phyloP scores from a whole-genome alignment of 345 rosid species.

The Euphorbia lathyris region DNA sequence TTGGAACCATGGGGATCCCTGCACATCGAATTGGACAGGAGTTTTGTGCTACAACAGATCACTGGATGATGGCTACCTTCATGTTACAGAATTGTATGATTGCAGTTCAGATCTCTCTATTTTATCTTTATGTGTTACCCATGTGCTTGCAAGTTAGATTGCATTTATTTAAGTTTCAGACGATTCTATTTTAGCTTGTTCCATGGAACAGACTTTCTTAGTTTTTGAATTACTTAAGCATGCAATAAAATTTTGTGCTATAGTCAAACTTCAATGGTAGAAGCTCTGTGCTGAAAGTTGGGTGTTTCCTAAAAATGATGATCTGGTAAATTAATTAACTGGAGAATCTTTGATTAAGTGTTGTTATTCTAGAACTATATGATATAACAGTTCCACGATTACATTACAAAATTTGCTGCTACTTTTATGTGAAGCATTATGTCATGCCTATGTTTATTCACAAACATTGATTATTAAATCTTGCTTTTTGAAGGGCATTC shows the following conservation, averaged over 20 bases:
- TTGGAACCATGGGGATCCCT: slow-evolving; percentile 85
- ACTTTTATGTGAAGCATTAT: too few relatives aligned
- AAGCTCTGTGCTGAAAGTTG: neutral
- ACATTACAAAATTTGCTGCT: too few relatives aligned
- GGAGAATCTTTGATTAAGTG: neutral
- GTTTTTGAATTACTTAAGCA: neutral
- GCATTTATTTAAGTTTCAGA: neutral
- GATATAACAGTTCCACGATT: too few relatives aligned
- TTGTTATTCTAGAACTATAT: too few relatives aligned
- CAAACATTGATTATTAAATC: neutral
- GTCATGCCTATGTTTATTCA: neutral
- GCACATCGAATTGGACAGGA: slow-evolving; percentile 88
- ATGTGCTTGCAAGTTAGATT: neutral
- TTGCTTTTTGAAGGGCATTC: neutral
- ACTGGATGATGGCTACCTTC: slow-evolving; percentile 67
- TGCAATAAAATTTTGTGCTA: neutral
- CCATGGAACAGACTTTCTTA: too few relatives aligned
- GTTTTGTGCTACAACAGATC: slow-evolving; percentile 59
- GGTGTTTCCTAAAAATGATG: neutral
- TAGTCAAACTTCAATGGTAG: neutral
- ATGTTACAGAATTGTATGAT: slow-evolving; percentile 68
- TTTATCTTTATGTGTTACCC: neutral
- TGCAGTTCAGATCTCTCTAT: slow-evolving; percentile 1
- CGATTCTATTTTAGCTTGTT: neutral
- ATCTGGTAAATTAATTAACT: neutral